These are phyloP conservation scores for Begonia masoniana DNA, from an alignment of 306 rosid genomes.

Conservation along the genomic window DNA sequence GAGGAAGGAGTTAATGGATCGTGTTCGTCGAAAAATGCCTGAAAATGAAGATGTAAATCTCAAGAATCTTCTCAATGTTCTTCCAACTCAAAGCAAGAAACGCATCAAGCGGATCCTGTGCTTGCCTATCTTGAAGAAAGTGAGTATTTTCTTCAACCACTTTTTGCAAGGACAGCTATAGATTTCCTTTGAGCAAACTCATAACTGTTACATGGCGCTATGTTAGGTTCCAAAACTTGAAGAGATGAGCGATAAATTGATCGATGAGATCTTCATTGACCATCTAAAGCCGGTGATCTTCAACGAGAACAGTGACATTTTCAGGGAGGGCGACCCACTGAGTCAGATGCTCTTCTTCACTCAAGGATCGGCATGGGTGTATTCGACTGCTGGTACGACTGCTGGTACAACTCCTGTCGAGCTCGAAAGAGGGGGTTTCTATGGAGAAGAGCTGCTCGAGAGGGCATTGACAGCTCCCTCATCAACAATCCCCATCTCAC, in stretches of 20 bases:
- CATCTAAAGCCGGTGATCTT: constrained; percentile 10
- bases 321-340: background rate
- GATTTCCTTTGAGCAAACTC: background rate
- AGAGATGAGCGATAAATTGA: background rate
- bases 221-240: background rate
- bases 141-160: background rate
- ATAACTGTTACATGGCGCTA: background rate
- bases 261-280: constrained; percentile 4
- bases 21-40: constrained; percentile 2
- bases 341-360: too few relatives aligned
- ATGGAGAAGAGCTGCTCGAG: constrained; percentile 11
- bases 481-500: constrained; percentile 23
- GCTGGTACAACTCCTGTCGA: too few relatives aligned
- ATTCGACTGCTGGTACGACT: background rate
- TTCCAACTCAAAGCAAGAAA: background rate
- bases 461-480: constrained; percentile 23
- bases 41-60: constrained; percentile 1
- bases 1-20: constrained; percentile 2
- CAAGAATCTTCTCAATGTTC: background rate
- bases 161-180: background rate
- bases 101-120: constrained; percentile 42
- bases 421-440: constrained; percentile 1
- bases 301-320: constrained; percentile 7
- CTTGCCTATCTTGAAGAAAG: constrained; percentile 2
- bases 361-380: background rate